phyloP scores from a whole-genome alignment of 2,329 filamentous ascomycete species.

The Microdochium paspali region DNA sequence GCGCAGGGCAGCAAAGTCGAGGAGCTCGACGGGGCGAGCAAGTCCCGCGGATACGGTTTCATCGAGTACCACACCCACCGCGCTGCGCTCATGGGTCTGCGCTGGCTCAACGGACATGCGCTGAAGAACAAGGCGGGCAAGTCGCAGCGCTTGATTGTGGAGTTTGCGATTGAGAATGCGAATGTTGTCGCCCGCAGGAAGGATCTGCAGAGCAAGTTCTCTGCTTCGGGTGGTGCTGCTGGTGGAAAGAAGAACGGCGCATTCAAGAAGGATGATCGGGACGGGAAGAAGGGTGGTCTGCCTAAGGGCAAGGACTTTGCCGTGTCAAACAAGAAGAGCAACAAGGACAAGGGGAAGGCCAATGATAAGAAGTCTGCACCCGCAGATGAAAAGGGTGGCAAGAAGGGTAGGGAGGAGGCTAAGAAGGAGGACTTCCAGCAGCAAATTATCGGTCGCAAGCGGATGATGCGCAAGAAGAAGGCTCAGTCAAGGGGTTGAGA shows the following conservation, averaged over 20 bases:
- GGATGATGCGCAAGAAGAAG: conserved; percentile 67
- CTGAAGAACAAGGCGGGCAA: conserved; percentile 56
- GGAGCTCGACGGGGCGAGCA: conserved; percentile 67
- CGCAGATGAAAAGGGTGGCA: conserved; percentile 1
- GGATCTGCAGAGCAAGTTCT: conserved; percentile 33
- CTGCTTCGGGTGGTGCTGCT: not conserved
- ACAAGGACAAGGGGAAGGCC: conserved; percentile 7
- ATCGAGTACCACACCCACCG: conserved; percentile 93
- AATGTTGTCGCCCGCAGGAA: conserved; percentile 81
- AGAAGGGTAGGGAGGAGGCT: conserved; percentile 3
- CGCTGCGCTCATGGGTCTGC: conserved; percentile 86
- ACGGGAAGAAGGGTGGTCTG: conserved; percentile 1
- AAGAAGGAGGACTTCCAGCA: conserved; percentile 39
- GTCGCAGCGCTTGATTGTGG: conserved; percentile 84
- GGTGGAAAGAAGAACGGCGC: not conserved
- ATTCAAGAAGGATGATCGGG: conserved; percentile 1
- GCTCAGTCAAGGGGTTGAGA: conserved; percentile 23
- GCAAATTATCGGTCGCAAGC: conserved; percentile 78
- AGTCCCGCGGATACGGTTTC: conserved; percentile 91
- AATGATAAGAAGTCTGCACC: conserved; percentile 3
- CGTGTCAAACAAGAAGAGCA: conserved; percentile 19
- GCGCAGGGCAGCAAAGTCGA: conserved; percentile 74
- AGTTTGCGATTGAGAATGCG: conserved; percentile 97
- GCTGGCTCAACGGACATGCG: conserved; percentile 80
- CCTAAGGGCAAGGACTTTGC: conserved; percentile 20